Evolutionary conservation across 2,329 filamentous ascomycete genomes (phyloP).

Genomic region (Ceratocystis eucalypticola): DNA sequence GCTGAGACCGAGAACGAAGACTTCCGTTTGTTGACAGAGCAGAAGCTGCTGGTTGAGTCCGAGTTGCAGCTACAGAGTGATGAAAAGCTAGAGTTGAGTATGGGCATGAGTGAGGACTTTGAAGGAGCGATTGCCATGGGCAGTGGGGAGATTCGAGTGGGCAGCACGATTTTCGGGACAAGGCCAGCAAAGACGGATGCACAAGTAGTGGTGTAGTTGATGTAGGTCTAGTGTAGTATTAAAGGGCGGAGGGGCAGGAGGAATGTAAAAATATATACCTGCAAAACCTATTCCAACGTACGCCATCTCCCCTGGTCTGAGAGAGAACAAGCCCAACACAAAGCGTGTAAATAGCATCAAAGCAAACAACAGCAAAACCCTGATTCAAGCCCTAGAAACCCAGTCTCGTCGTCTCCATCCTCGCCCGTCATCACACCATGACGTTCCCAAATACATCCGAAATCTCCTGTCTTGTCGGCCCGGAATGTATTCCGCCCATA

Average conservation of each 20-base stretch:
- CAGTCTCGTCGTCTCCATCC: not conserved
- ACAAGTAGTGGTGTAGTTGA: slow-evolving; percentile 41
- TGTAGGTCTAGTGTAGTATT: no score
- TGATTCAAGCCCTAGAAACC: not conserved
- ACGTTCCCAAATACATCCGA: slow-evolving; percentile 43
- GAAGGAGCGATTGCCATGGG: slow-evolving; percentile 74
- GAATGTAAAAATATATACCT: not conserved
- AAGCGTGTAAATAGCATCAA: not conserved
- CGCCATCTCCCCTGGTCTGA: not conserved
- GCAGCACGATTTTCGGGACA: slow-evolving; percentile 85
- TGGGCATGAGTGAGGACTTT: slow-evolving; percentile 98
- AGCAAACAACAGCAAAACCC: not conserved
- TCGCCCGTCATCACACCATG: slow-evolving; percentile 33
- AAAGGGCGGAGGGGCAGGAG: not conserved
- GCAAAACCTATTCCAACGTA: not conserved
- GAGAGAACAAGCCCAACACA: not conserved
- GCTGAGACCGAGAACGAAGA: slow-evolving; percentile 81
- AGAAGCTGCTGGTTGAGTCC: slow-evolving; percentile 54
- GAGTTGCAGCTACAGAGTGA: slow-evolving; percentile 33
- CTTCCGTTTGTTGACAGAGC: slow-evolving; percentile 55
- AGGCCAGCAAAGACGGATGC: slow-evolving; percentile 69
- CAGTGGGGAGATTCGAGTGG: slow-evolving; percentile 79
- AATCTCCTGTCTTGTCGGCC: slow-evolving; percentile 37
- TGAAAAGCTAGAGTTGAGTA: slow-evolving; percentile 66
- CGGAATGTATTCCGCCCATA: slow-evolving; percentile 24